phyloP scores from a whole-genome alignment of 2,329 filamentous ascomycete species.

The Rhinocladiella similis region DNA sequence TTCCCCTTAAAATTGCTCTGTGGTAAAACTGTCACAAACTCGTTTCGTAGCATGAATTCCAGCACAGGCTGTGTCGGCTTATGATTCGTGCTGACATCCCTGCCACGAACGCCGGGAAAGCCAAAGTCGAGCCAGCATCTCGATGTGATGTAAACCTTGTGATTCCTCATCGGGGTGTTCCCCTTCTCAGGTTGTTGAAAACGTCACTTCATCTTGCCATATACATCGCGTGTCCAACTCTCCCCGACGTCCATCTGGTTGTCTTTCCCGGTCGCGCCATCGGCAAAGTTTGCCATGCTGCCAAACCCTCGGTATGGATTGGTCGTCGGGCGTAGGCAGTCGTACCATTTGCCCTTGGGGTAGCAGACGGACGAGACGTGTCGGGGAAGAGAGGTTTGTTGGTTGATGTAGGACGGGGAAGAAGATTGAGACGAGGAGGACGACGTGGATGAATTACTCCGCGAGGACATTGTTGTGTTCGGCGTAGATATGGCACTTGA shows the following conservation, averaged over 20 bases:
- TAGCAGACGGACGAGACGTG: conserved; percentile 14
- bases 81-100: too few species aligned
- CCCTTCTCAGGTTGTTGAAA: too few species aligned
- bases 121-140: too few species aligned
- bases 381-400: neutral
- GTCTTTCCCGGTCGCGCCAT: conserved; percentile 6
- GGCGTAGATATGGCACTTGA: neutral
- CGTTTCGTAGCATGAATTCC: too few species aligned
- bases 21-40: too few species aligned
- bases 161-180: too few species aligned
- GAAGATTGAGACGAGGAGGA: neutral
- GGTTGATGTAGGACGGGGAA: too few species aligned
- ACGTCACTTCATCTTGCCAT: conserved; percentile 19
- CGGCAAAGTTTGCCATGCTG: conserved; percentile 18
- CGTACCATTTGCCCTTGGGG: conserved; percentile 22
- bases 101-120: too few species aligned
- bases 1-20: too few species aligned
- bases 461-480: neutral
- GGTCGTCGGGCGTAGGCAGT: conserved; percentile 20
- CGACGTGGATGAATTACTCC: neutral
- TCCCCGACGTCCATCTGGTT: conserved; percentile 9
- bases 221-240: conserved; percentile 14
- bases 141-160: too few species aligned
- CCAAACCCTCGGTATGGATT: conserved; percentile 16
- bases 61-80: too few species aligned